phyloP scores from a whole-genome alignment of 2,329 filamentous ascomycete genomes.

The Fusarium sp. region DNA sequence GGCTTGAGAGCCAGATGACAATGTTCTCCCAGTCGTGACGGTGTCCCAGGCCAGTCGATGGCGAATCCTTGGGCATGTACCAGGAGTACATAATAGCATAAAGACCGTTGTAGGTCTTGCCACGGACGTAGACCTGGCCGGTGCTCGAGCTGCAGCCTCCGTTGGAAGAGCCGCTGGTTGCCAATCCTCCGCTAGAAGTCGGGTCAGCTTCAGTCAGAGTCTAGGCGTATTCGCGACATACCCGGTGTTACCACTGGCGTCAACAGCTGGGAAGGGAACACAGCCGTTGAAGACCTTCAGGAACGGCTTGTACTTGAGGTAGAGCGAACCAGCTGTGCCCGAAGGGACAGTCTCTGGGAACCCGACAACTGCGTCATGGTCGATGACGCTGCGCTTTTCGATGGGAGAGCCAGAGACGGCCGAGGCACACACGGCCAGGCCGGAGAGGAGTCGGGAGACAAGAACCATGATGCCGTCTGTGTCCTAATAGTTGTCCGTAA shows the following conservation, averaged over 20 bases:
- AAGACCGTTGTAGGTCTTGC: conserved; percentile 45
- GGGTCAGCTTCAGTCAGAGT: not conserved
- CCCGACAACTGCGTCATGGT: conserved; percentile 49
- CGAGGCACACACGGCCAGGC: conserved; percentile 30
- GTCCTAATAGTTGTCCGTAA: not conserved
- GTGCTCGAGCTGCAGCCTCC: conserved; percentile 51
- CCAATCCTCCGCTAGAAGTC: conserved; percentile 48
- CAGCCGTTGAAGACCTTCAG: conserved; percentile 68
- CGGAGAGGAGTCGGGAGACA: conserved; percentile 34
- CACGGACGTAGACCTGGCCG: conserved; percentile 56
- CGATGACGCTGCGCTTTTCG: conserved; percentile 45
- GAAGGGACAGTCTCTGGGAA: conserved; percentile 48
- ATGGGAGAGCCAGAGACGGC: conserved; percentile 41
- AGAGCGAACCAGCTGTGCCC: conserved; percentile 43
- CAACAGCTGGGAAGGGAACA: conserved; percentile 72
- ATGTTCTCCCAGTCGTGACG: conserved; percentile 45
- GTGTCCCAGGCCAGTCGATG: conserved; percentile 45
- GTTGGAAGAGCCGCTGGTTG: conserved; percentile 44
- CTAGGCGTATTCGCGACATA: conserved; percentile 3
- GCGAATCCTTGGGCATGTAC: conserved; percentile 61
- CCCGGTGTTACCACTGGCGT: conserved; percentile 65
- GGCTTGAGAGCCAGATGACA: conserved; percentile 45
- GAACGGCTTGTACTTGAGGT: conserved; percentile 52
- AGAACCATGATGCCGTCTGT: conserved; percentile 32
- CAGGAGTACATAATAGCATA: conserved; percentile 59